Evolutionary conservation across 805 yeast genomes (phyloP).

Genomic region (Myxozyma neglecta): DNA sequence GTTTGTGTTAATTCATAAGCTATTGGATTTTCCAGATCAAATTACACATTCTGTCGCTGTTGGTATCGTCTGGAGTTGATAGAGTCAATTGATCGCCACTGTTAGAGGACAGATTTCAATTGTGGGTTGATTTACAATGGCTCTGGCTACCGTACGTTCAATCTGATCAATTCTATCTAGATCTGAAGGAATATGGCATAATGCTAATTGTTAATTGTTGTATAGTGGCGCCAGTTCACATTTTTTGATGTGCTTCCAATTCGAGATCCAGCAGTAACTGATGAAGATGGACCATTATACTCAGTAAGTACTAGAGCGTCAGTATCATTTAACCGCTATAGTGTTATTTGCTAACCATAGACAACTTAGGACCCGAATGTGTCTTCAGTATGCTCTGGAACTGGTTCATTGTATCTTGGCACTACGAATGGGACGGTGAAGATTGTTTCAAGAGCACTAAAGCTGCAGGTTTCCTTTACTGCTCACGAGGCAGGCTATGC

Average conservation of each 20-base stretch:
- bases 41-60: too few relatives aligned
- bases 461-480: slow-evolving; percentile 50
- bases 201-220: neutral
- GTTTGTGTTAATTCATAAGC: too few relatives aligned
- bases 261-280: slow-evolving; percentile 71
- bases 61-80: too few relatives aligned
- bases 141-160: slow-evolving; percentile 12
- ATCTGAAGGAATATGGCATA: neutral
- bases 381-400: slow-evolving; percentile 61
- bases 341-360: neutral
- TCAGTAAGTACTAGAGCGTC: slow-evolving; percentile 44
- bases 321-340: too few relatives aligned
- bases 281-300: slow-evolving; percentile 59
- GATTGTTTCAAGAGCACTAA: slow-evolving; percentile 54
- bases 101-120: neutral
- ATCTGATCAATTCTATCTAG: too few relatives aligned
- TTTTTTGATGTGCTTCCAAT: slow-evolving; percentile 83
- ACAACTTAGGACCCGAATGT: slow-evolving; percentile 56
- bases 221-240: slow-evolving; percentile 75
- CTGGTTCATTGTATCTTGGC: slow-evolving; percentile 60
- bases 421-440: slow-evolving; percentile 54
- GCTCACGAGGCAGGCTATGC: slow-evolving; percentile 68
- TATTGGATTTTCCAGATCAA: too few relatives aligned
- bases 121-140: neutral
- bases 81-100: neutral